Evolutionary conservation across 2,329 filamentous ascomycete species (phyloP), one percentile per base, ranked within the genome.

Genomic region (Plenodomus tracheiphilus): DNA sequence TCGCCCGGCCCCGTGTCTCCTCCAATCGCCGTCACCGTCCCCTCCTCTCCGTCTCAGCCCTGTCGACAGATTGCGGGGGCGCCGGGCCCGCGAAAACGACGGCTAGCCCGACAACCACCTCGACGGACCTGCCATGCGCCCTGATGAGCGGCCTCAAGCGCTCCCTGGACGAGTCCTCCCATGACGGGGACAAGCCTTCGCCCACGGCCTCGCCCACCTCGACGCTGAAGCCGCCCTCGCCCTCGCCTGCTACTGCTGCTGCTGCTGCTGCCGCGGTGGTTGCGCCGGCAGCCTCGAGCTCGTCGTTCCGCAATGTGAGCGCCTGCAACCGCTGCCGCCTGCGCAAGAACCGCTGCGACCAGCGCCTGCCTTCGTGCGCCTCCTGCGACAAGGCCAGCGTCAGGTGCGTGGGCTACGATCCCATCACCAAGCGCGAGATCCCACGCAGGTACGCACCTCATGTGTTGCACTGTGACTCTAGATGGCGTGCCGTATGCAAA

Each of bases 371-470:
- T 8, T 90, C 89, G 63, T 97, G 93, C 72, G 87, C 89, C 36
- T 90, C 89, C 61, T 97, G 93, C 74, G 91, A 92, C 71, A 97
- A 97, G 76, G 92, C 89, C n/a, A 83, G 84, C 49, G 89, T 95
- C 39, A 87, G 89, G 59, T 97, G 94, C 71, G 91, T 97, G 42
- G 93, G 93, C 54, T 97, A 96, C 73, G 93, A 97, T 70, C 92
- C 93, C 28, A 96, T 97, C 66, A 96, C 91, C 19, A 97, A 97
- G 79, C 86, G 89, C 68, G 91, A 97, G 75, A 96, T 97, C 49
- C 93, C 93, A 41, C 84, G 92, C 74, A 86, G 83, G 77, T 58
- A 55, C 22, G 54, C 8, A 10, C 9, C 13, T 10, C 6, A 15
- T 32, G 28, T 15, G 4, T n/a, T n/a, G n/a, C n/a, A n/a, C 28